A percentile compares a stretch with the other conserved stretches of the same genome.
Evolutionary conservation across 768 basidiomycete genomes (phyloP).

Genomic region (Agaricus sinodeliciosus): DNA sequence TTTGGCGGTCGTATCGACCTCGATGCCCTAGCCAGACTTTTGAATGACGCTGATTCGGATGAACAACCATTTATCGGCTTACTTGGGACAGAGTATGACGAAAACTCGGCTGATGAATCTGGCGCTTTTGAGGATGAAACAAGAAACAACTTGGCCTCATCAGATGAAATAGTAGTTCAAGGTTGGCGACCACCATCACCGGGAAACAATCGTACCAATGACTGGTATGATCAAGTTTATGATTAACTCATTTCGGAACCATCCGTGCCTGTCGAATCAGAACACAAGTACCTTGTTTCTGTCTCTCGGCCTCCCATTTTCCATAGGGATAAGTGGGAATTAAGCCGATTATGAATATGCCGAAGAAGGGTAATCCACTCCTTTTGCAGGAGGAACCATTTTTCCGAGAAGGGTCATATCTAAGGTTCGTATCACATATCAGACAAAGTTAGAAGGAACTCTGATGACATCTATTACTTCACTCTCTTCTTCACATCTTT

Average conservation of each 20-base stretch:
- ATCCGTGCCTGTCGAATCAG: no score
- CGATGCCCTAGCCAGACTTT: conserved; percentile 47
- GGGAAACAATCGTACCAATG: conserved; percentile 14
- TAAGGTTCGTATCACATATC: no score
- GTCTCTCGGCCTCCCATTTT: no score
- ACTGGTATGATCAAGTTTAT: conserved; percentile 33
- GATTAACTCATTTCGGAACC: conserved; percentile 17
- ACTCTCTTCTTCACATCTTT: no score
- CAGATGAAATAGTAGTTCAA: conserved; percentile 30
- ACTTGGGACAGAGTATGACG: conserved; percentile 12
- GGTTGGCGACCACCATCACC: conserved; percentile 38
- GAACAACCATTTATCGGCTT: conserved; percentile 13
- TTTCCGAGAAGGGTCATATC: no score
- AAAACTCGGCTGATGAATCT: conserved; percentile 8
- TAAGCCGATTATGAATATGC: no score
- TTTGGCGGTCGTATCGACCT: conserved; percentile 41
- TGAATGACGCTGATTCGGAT: conserved; percentile 28
- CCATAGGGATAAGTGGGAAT: no score
- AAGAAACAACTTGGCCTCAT: background rate
- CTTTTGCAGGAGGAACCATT: no score
- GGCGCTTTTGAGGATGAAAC: conserved; percentile 10
- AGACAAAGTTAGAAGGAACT: no score
- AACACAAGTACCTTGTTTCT: no score
- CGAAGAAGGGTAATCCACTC: no score
- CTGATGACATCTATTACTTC: no score